Evolutionary conservation across 2,329 filamentous ascomycete species (phyloP), one percentile per base, ranked within the genome.

Genomic region (Scedosporium dehoogii): DNA sequence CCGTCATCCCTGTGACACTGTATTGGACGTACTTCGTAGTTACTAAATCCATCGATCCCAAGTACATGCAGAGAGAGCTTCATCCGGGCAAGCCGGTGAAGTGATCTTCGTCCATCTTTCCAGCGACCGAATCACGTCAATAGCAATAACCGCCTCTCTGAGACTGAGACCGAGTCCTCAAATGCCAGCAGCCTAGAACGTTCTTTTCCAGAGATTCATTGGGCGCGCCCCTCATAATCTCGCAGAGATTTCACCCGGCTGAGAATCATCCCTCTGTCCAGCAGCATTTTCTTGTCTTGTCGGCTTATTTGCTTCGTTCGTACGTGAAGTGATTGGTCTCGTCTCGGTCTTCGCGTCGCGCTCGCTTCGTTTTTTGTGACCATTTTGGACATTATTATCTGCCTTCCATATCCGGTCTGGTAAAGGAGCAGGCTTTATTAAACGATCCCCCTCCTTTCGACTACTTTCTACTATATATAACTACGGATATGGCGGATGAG

Each of bases 391-490:
- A 21, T 14, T 16, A n/a, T 21, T 59, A 59, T 42, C 57, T 59
- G 57, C 57, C 57, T 59, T 33, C 57, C 38, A 6, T 42, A 59
- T 59, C 38, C 18, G 57, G 57, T 12, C 57, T 42, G 57, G 57
- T 59, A 12, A 27, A 27, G 25, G 29, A 21, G 56, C 14, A 33
- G 27, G 56, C 21, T 38, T 38, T 42, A 42, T 59, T 42, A 42
- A 25, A 44, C 57, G 21, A 59, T 33, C 41, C 57, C 38, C 57
- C 16, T 33, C 27, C 18, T 23, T 59, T 38, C 3, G 21, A 42
- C 33, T 27, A 21, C 41, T n/a, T 59, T 21, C 21, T 23, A 23
- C 51, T 59, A 59, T 59, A 59, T 59, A 59, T 59, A 41, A 59
- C 29, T 21, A 42, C 33, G 57, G 57, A 59, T 42, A 59, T 59